Conservation (phyloP, 495 filamentous ascomycete species). For the Annulohypoxylon stygium region DNA sequence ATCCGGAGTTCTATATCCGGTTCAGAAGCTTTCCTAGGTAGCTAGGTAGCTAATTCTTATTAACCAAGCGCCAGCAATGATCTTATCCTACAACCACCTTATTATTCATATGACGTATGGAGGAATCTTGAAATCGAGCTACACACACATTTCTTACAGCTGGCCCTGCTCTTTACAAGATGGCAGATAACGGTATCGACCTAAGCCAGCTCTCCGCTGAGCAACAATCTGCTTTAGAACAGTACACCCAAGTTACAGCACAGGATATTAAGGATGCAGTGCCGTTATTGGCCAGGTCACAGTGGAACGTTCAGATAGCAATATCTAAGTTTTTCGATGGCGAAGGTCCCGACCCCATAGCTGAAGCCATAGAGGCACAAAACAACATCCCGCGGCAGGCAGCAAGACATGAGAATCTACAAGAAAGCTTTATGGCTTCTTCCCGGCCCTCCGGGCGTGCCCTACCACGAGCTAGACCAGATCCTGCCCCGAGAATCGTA, state of each 20-base stretch:
- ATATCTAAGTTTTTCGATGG: slow-evolving; percentile 98
- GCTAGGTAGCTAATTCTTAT: background rate
- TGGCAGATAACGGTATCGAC: slow-evolving; percentile 65
- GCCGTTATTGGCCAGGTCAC: slow-evolving; percentile 81
- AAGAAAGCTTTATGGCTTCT: slow-evolving; percentile 65
- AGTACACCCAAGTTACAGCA: slow-evolving; percentile 88
- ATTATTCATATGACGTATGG: slow-evolving; percentile 22
- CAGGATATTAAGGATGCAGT: slow-evolving; percentile 84
- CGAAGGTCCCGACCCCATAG: slow-evolving; percentile 84
- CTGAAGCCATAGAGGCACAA: slow-evolving; percentile 77
- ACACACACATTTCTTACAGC: background rate
- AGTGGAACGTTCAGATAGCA: slow-evolving; percentile 98
- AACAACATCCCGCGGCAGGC: slow-evolving; percentile 68
- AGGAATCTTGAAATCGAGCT: slow-evolving; percentile 11
- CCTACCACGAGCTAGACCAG: slow-evolving; percentile 53
- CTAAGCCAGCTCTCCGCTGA: slow-evolving; percentile 75
- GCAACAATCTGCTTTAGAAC: slow-evolving; percentile 85
- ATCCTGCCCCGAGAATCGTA: slow-evolving; percentile 83
- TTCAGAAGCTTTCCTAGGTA: background rate
- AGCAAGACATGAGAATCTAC: slow-evolving; percentile 76
- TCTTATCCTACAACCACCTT: background rate
- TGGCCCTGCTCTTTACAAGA: slow-evolving; percentile 32
- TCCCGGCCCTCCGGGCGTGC: slow-evolving; percentile 51
- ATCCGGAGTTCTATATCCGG: slow-evolving; percentile 17
- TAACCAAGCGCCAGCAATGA: background rate